phyloP scores from a whole-genome alignment of 495 filamentous ascomycete species.

The Podospora didyma region DNA sequence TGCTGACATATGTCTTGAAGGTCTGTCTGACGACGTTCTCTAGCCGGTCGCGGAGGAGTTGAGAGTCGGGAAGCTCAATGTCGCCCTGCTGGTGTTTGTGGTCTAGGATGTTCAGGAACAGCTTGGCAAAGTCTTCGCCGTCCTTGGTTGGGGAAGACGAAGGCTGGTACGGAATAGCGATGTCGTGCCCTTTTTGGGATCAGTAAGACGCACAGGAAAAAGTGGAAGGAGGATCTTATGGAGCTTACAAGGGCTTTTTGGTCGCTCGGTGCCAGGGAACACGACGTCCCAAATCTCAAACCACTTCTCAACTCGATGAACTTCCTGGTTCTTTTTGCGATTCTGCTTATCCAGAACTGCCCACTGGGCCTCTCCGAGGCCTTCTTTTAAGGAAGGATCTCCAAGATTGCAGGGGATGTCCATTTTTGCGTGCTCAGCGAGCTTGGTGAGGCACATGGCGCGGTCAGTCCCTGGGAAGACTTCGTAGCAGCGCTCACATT shows the following conservation, averaged over 20 bases:
- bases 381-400: conserved; percentile 18
- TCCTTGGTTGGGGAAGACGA: conserved; percentile 12
- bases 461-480: conserved; percentile 21
- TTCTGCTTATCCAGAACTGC: conserved; percentile 25
- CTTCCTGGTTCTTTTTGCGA: conserved; percentile 23
- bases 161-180: conserved; percentile 1
- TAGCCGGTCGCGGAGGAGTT: conserved; percentile 14
- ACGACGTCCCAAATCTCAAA: conserved; percentile 28
- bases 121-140: conserved; percentile 22
- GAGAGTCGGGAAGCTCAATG: conserved; percentile 11
- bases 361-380: conserved; percentile 23
- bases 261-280: conserved; percentile 15
- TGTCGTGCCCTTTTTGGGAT: conserved; percentile 16
- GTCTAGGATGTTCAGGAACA: conserved; percentile 23
- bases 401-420: conserved; percentile 14
- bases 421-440: conserved; percentile 20
- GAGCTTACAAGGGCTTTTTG: conserved; percentile 21
- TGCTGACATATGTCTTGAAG: conserved; percentile 16
- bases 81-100: conserved; percentile 22
- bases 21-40: conserved; percentile 17
- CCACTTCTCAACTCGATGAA: conserved; percentile 24
- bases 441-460: conserved; percentile 14
- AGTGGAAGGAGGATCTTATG: not conserved
- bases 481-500: conserved; percentile 23
- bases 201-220: not conserved